These are phyloP conservation scores for Eustoma russellianum DNA, from an alignment of 257 asterid genomes.

Conservation along the genomic window DNA sequence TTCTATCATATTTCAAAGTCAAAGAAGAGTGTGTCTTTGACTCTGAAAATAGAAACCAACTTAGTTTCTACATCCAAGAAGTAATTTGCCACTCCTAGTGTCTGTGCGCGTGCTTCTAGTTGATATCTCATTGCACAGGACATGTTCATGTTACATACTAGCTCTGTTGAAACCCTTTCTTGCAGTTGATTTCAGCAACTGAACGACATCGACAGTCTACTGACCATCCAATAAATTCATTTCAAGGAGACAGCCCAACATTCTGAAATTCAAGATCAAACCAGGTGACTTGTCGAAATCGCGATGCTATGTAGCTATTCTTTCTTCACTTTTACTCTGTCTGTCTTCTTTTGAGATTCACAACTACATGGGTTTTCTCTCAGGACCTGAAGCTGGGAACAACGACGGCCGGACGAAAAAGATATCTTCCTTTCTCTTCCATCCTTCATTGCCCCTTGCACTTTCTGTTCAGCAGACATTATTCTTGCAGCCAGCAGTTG, in stretches of 20 bases:
- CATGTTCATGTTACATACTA: background rate
- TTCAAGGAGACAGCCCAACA: conserved; percentile 67
- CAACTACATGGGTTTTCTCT: conserved; percentile 5
- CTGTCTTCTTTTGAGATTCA: background rate
- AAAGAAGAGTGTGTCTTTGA: too few relatives aligned
- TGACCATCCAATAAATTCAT: conserved; percentile 95
- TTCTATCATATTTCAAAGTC: too few relatives aligned
- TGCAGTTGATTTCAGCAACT: conserved; percentile 90
- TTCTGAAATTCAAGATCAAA: conserved; percentile 81
- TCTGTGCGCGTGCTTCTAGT: background rate
- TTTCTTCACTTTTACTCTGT: background rate
- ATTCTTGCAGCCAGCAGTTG: conserved; percentile 80
- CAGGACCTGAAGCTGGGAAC: conserved; percentile 85
- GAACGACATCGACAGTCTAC: conserved; percentile 89
- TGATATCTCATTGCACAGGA: background rate
- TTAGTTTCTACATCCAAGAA: too few relatives aligned
- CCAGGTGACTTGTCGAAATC: conserved; percentile 38
- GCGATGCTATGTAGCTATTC: background rate
- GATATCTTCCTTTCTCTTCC: conserved; percentile 84
- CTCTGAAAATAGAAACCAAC: too few relatives aligned
- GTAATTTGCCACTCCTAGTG: too few relatives aligned
- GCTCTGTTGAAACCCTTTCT: conserved; percentile 6
- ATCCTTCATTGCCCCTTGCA: conserved; percentile 80
- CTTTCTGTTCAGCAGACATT: conserved; percentile 87
- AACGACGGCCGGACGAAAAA: conserved; percentile 61